Percentiles rank a stretch among this genome's conserved stretches.
These are phyloP conservation scores for Austropuccinia psidii DNA, from an alignment of 1,284 basidiomycete species.

Conservation along the genomic window DNA sequence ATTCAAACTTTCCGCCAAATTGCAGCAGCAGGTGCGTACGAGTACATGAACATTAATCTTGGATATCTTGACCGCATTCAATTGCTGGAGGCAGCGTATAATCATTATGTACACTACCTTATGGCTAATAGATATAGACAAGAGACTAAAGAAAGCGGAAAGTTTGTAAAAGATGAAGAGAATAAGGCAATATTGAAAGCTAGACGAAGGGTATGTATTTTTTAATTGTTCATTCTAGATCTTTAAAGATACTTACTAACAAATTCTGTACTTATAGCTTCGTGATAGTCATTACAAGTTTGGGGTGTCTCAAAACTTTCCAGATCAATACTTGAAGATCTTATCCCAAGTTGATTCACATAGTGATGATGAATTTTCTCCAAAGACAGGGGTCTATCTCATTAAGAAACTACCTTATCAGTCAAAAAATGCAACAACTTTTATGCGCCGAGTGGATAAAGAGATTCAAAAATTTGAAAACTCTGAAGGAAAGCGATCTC, in stretches of 20 bases:
- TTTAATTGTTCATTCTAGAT: too few relatives aligned
- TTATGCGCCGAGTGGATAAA: not conserved
- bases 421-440: not conserved
- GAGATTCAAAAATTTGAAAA: not conserved
- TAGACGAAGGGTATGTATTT: not conserved
- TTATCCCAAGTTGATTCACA: not conserved
- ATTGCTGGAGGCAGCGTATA: not conserved
- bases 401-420: not conserved
- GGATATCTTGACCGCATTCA: not conserved
- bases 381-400: not conserved
- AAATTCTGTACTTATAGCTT: too few relatives aligned
- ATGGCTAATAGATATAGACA: not conserved
- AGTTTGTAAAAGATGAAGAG: not conserved
- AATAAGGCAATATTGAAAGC: not conserved
- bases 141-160: not conserved
- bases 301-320: too few relatives aligned
- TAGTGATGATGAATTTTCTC: not conserved
- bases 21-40: not conserved
- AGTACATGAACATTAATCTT: conserved; percentile 10
- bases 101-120: conserved; percentile 20
- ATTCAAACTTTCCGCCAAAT: conserved; percentile 13
- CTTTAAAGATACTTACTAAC: too few relatives aligned
- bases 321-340: not conserved
- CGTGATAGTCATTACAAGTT: too few relatives aligned
- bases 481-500: not conserved